Percentiles rank a stretch among this genome's conserved stretches.
Evolutionary conservation across 2,329 filamentous ascomycete species (phyloP).

Genomic region (Diaporthe caulivora): DNA sequence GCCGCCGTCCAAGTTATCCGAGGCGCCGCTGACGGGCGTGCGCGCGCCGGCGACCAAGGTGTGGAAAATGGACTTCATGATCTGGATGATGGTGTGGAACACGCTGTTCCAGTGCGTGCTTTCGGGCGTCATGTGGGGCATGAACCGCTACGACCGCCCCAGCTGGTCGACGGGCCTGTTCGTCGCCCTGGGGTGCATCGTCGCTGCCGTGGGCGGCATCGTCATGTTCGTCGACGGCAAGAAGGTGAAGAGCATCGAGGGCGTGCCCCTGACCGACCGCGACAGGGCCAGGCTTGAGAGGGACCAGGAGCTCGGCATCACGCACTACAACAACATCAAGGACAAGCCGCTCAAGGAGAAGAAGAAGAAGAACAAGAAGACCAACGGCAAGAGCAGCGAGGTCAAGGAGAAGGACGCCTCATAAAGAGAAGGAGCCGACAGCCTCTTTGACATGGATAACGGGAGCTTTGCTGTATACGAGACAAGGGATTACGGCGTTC

Average conservation of each 20-base stretch:
- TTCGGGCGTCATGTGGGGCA: slow-evolving; percentile 85
- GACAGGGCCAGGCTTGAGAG: slow-evolving; percentile 63
- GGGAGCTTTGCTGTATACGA: neutral
- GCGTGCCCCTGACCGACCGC: slow-evolving; percentile 71
- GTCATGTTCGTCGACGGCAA: slow-evolving; percentile 80
- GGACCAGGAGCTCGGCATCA: slow-evolving; percentile 68
- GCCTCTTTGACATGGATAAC: too few relatives aligned
- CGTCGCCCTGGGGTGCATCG: slow-evolving; percentile 78
- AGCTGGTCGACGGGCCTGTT: slow-evolving; percentile 85
- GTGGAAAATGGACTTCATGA: slow-evolving; percentile 84
- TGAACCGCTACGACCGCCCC: slow-evolving; percentile 80
- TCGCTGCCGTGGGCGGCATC: slow-evolving; percentile 76
- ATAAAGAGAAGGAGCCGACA: neutral
- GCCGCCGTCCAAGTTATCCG: slow-evolving; percentile 72
- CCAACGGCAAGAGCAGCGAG: slow-evolving; percentile 32
- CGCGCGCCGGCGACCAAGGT: slow-evolving; percentile 74
- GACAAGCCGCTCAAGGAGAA: slow-evolving; percentile 63
- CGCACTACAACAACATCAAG: slow-evolving; percentile 69
- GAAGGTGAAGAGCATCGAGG: slow-evolving; percentile 78
- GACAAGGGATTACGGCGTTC: neutral
- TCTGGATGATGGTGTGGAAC: slow-evolving; percentile 84
- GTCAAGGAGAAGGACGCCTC: slow-evolving; percentile 3
- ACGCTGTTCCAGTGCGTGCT: slow-evolving; percentile 82
- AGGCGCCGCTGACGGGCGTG: slow-evolving; percentile 77
- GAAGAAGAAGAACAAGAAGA: slow-evolving; percentile 45